Percentiles rank a stretch among this genome's conserved stretches.
These are phyloP conservation scores for Leccinum griseonigrum DNA, from an alignment of 1,284 basidiomycete species.

Conservation along the genomic window DNA sequence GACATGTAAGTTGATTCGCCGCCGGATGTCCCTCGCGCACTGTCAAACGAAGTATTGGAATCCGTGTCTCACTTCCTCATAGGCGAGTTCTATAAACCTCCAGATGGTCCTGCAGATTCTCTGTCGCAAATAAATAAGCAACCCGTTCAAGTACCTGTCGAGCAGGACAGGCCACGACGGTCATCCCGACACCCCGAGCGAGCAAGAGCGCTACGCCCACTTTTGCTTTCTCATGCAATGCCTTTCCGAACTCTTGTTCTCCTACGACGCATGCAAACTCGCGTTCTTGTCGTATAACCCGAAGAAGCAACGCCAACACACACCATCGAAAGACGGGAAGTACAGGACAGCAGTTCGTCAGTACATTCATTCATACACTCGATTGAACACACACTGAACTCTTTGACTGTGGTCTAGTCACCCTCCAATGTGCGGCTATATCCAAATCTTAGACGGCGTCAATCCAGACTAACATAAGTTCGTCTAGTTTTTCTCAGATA, in stretches of 20 bases:
- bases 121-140: conserved; percentile 16
- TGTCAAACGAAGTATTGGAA: conserved; percentile 55
- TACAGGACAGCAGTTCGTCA: conserved; percentile 66
- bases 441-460: too few species aligned
- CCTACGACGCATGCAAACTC: conserved; percentile 89
- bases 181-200: conserved; percentile 12
- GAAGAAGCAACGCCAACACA: conserved; percentile 59
- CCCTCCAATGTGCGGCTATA: too few species aligned
- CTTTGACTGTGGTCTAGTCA: too few species aligned
- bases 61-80: conserved; percentile 71
- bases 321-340: conserved; percentile 62
- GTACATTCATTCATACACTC: conserved; percentile 26
- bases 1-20: conserved; percentile 73
- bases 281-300: conserved; percentile 81
- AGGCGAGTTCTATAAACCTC: conserved; percentile 60
- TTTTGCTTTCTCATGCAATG: conserved; percentile 89
- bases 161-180: conserved; percentile 16
- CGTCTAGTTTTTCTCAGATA: background rate
- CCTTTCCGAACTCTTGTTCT: conserved; percentile 89
- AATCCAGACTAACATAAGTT: too few species aligned
- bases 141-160: conserved; percentile 5
- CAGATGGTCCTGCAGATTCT: conserved; percentile 13
- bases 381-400: too few species aligned
- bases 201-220: conserved; percentile 56
- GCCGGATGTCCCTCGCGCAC: conserved; percentile 25